Evolutionary conservation across 108 stramenopile species (phyloP), one percentile per base, ranked within the genome.

Genomic region (Seminavis robusta): DNA sequence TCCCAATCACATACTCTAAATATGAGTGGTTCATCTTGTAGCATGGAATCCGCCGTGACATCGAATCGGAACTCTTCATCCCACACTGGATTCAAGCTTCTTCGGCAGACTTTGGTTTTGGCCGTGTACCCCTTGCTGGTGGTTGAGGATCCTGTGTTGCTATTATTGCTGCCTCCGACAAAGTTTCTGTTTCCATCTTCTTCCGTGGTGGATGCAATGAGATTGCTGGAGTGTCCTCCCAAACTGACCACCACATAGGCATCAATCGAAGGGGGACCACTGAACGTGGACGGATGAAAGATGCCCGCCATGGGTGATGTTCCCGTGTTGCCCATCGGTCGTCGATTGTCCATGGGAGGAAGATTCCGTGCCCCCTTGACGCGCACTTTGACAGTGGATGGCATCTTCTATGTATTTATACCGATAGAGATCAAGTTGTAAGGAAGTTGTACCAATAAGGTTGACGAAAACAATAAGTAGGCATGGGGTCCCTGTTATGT

Each of bases 31-130:
- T 95, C 95, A 70, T 98, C 94, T 66, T 98, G 95, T 37, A 98
- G 61, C n/a, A 95, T 52, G 6, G 93, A 90, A 75, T 98, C 97
- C 73, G 94, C 93, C 20, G 87, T 74, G 20, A 98, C 94, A 38
- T 98, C 95, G 59, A 98, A 97, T 30, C 94, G 83, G 70, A 94
- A 94, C 53, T 98, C 97, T 66, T 95, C 91, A 38, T 95, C 81
- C 85, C 88, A 98, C 0, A 66, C 63, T 33, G 97, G 97, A 69
- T 94, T 75, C 34, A 81, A 48, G 6, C 84, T 84, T 20, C 80
- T 69, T 25, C 76, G 72, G 46, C 74, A 69, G 3, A 91, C 73
- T 3, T 77, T 77, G 17, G 96, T 97, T 38, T 82, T 81, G 44
- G 88, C 86, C 50, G 80, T 77, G 66, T 94, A 94, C n/a, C 86